Evolutionary conservation across 768 basidiomycete genomes (phyloP).

Genomic region (Podaxis sp.): DNA sequence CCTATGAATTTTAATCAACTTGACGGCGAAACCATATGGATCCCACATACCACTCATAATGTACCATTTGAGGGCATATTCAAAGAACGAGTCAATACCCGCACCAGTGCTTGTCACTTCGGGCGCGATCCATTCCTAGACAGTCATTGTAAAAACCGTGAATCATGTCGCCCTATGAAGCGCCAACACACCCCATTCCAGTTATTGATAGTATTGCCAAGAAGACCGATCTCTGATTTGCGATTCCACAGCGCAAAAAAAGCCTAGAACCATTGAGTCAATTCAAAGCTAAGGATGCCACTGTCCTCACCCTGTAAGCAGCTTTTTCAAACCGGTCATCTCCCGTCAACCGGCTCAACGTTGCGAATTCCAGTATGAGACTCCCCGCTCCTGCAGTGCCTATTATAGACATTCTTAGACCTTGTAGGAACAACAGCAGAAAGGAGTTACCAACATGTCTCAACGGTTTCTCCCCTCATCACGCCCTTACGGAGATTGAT

Average conservation of each 20-base stretch:
- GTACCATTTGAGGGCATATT: conserved; percentile 93
- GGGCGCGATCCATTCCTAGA: conserved; percentile 72
- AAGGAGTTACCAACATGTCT: conserved; percentile 68
- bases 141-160: neutral
- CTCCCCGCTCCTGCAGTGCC: conserved; percentile 94
- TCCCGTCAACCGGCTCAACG: conserved; percentile 86
- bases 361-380: conserved; percentile 91
- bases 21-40: neutral
- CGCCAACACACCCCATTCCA: conserved; percentile 66
- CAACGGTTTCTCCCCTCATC: conserved; percentile 68
- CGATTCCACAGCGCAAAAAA: conserved; percentile 96
- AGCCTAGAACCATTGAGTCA: conserved; percentile 38
- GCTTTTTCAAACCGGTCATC: conserved; percentile 89
- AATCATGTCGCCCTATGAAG: neutral
- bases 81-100: conserved; percentile 94
- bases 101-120: conserved; percentile 86
- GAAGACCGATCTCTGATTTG: conserved; percentile 76
- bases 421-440: neutral
- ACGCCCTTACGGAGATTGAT: conserved; percentile 85
- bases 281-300: neutral
- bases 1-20: conserved; percentile 37
- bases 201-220: conserved; percentile 88
- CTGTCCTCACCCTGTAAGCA: conserved; percentile 56
- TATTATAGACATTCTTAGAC: conserved; percentile 28
- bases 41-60: conserved; percentile 66